Conservation (phyloP, 768 basidiomycete species). For the Amanita fuliginea region DNA sequence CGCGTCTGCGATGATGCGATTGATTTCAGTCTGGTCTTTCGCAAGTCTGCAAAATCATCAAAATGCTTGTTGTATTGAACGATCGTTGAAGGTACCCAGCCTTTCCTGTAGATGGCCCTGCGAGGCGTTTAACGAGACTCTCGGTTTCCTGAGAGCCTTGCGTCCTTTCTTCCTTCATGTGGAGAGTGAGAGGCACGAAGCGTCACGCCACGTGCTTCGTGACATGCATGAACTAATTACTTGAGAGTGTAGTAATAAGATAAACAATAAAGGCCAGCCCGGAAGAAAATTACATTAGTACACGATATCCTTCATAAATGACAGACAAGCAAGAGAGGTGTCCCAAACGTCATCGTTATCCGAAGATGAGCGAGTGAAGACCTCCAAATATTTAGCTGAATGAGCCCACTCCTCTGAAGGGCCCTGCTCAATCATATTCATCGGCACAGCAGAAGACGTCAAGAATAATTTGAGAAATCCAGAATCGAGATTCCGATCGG, state of each 20-base stretch:
- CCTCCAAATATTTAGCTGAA: constrained; percentile 4
- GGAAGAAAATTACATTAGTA: not conserved
- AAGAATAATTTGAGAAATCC: constrained; percentile 52
- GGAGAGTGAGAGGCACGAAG: not conserved
- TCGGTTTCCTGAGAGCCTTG: constrained; percentile 46
- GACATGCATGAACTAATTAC: no score
- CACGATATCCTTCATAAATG: constrained; percentile 11
- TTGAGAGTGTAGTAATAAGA: no score
- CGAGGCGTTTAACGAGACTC: constrained; percentile 69
- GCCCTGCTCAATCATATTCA: constrained; percentile 38
- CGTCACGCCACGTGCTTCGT: not conserved
- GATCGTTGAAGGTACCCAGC: constrained; percentile 50
- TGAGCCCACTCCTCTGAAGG: constrained; percentile 11
- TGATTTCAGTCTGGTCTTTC: constrained; percentile 75
- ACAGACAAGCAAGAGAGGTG: constrained; percentile 17
- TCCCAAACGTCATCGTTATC: constrained; percentile 19
- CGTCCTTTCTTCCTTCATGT: not conserved
- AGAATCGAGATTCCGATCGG: constrained; percentile 26
- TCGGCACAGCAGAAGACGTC: constrained; percentile 35
- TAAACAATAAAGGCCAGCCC: constrained; percentile 3
- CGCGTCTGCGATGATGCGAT: constrained; percentile 79
- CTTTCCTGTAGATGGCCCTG: constrained; percentile 83
- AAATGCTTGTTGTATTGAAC: constrained; percentile 1
- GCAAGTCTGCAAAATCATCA: constrained; percentile 26
- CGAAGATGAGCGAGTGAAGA: constrained; percentile 4